phyloP scores from a whole-genome alignment of 169 alveolate genomes.

The Theileria parva region DNA sequence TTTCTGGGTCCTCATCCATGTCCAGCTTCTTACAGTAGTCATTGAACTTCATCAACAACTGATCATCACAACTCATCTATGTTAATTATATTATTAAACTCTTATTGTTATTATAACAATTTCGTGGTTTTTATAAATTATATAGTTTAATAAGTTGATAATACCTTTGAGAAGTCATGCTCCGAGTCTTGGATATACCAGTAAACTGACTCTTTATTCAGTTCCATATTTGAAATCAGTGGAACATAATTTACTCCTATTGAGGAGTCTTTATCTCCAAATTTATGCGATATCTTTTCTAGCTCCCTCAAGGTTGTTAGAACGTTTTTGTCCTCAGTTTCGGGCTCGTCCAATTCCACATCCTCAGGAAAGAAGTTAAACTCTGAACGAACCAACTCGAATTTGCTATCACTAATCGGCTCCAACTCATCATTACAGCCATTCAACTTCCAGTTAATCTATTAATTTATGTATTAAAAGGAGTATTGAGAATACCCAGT shows the following conservation, averaged over 20 bases:
- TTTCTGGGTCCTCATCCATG: slow-evolving; percentile 76
- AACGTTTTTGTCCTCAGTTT: not conserved
- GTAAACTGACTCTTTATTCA: slow-evolving; percentile 49
- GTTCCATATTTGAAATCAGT: slow-evolving; percentile 23
- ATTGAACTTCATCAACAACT: slow-evolving; percentile 62
- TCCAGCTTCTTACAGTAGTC: slow-evolving; percentile 72
- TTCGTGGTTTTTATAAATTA: not conserved
- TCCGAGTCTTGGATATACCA: slow-evolving; percentile 38
- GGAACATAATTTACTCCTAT: slow-evolving; percentile 29
- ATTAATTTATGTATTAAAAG: not conserved
- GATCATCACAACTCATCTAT: slow-evolving; percentile 22
- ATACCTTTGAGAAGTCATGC: not conserved
- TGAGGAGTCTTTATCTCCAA: slow-evolving; percentile 8
- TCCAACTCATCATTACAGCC: slow-evolving; percentile 59
- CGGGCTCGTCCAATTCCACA: not conserved
- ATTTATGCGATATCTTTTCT: slow-evolving; percentile 20
- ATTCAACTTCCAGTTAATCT: slow-evolving; percentile 28
- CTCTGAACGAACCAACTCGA: slow-evolving; percentile 20
- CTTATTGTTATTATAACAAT: not conserved
- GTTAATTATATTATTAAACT: not conserved
- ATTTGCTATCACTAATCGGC: slow-evolving; percentile 8
- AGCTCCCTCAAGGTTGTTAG: slow-evolving; percentile 20
- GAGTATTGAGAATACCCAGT: slow-evolving; percentile 48
- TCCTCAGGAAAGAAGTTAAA: not conserved
- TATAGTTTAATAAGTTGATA: not conserved